Evolutionary conservation across 495 filamentous ascomycete species (phyloP), one percentile per base, ranked within the genome.

Genomic region (Lepidopterella palustris): DNA sequence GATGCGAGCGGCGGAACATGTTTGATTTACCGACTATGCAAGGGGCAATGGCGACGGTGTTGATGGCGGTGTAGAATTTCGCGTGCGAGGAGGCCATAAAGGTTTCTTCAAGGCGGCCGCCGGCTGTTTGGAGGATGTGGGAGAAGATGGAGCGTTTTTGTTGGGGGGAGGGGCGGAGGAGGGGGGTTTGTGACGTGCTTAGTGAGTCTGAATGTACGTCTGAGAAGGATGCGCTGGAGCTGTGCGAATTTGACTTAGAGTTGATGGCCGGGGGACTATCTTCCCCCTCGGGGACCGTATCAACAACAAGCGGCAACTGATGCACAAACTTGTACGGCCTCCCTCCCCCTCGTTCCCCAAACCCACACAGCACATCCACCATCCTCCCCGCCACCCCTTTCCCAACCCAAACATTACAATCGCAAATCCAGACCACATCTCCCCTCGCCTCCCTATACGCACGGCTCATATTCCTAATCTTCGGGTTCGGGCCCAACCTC

Each of bases 51-150:
- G 85, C 78, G 24, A 96, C 88, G 5, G 91, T 90, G 76, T 97
- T 96, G 80, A 97, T 97, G 57, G 92, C 93, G 21, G 87, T 88
- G 76, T 99, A 99, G 80, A 99, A 96, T 68, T 99, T 99, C 53
- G 91, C 91, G 73, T 99, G 95, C 0, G 90, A 86, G 8, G 90
- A 92, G 0, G 91, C 86, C 76, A 97, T 83, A 76, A 99, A 99
- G 71, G 89, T 81, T 67, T 97, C 92, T 67, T 99, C 95, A 0
- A 99, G 78, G 1, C 89, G 78, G 28, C 90, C 92, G n/a, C 93
- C 93, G 39, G 82, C 82, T 42, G 66, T 79, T 28, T 61, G 72
- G 1, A 65, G 18, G 10, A 75, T 61, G 24, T 66, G 20, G 69
- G 18, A 52, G 49, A 49, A 4, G 18, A 11, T 20, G 0, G 15